These are phyloP conservation scores for Sporothrix variecibatus DNA, from an alignment of 2,329 filamentous ascomycete genomes.

Conservation along the genomic window DNA sequence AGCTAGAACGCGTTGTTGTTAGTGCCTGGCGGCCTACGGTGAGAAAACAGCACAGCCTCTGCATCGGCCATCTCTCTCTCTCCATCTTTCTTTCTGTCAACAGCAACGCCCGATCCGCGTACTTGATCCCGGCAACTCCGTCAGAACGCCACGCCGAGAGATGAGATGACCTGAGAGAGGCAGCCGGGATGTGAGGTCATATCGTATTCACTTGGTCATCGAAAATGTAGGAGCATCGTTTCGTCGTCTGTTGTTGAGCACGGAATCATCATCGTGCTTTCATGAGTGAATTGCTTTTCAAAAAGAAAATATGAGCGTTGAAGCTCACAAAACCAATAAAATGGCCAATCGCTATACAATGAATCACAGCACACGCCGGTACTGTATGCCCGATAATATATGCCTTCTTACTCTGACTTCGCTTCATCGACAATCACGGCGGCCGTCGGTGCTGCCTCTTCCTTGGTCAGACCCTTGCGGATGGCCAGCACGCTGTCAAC, in stretches of 20 bases:
- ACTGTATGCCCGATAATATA: neutral
- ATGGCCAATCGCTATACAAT: neutral
- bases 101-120: neutral
- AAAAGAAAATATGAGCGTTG: neutral
- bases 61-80: neutral
- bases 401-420: neutral
- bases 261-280: conserved; percentile 3
- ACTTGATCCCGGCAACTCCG: neutral
- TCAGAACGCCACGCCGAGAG: conserved; percentile 11
- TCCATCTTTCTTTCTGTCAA: neutral
- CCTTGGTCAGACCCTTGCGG: conserved; percentile 75
- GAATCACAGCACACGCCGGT: neutral
- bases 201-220: neutral
- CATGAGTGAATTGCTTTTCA: neutral
- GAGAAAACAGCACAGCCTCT: conserved; percentile 11
- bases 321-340: neutral
- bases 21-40: neutral
- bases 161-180: conserved; percentile 3
- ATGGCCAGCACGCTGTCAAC: conserved; percentile 94
- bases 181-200: neutral
- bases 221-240: neutral
- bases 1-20: neutral
- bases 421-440: neutral
- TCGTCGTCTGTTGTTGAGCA: neutral
- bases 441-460: conserved; percentile 23